phyloP scores from a whole-genome alignment of 2,329 filamentous ascomycete species.

The Celoporthe dispersa region DNA sequence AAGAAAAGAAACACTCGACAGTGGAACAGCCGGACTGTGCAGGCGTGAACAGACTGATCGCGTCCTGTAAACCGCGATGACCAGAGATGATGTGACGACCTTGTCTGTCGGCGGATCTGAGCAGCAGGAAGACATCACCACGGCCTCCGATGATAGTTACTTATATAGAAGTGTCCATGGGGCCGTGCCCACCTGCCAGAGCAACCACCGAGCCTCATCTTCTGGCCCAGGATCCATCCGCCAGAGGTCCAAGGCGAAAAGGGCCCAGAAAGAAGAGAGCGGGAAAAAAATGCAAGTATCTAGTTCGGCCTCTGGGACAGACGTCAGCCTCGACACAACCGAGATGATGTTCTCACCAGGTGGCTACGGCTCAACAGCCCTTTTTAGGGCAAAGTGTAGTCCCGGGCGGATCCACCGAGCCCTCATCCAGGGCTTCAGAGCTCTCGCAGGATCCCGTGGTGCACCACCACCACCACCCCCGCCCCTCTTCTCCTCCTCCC shows the following conservation, averaged over 20 bases:
- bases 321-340: slow-evolving; percentile 7
- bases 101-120: background rate
- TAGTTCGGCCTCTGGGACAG: background rate
- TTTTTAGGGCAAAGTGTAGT: slow-evolving; percentile 7
- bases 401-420: slow-evolving; percentile 2
- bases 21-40: background rate
- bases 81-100: background rate
- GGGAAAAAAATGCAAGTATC: background rate
- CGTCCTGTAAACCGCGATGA: background rate
- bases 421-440: slow-evolving; percentile 5
- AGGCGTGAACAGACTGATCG: background rate
- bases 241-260: background rate
- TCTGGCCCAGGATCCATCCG: background rate
- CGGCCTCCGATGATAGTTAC: background rate
- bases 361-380: slow-evolving; percentile 1
- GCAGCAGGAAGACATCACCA: background rate
- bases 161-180: background rate
- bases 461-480: no score
- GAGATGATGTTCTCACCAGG: background rate
- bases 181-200: background rate
- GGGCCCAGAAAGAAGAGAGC: no score
- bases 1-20: no score
- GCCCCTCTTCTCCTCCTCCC: no score
- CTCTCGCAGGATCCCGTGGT: background rate
- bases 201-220: background rate